Base-by-base conservation (phyloP, 805 yeast genomes). In the Blastobotrys robertii region DNA sequence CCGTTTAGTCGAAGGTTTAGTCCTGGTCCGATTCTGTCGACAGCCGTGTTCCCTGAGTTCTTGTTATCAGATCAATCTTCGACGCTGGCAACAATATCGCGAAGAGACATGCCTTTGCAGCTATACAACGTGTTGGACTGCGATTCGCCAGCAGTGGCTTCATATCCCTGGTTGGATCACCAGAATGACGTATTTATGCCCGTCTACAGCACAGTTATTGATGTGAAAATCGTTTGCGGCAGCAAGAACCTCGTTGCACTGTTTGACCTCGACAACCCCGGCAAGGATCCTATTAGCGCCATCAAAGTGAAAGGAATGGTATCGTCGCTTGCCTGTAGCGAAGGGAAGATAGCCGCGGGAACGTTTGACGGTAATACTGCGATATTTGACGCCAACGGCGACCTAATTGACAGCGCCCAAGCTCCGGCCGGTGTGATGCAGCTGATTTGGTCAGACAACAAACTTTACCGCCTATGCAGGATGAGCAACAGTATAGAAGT, bases 21-120 rank as follows among this genome's bases (percentile, higher is more conserved):
- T 19, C 46, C 55, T 6, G 14, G 41, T 19, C 44, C 52, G 8
- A 41, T 50, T 28, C 38, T 44, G 10, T 31, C 53, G 19, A 30
- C 29, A 15, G 39, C 51, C 6, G 30, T 48, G 4, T 44, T 32
- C 30, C 52, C 56, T 2, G 38, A 35, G 15, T 52, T 52, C 41
- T 34, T 22, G 11, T 39, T 52, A 14, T 30, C 33, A 1, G 48
- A 46, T 30, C 35, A 35, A 15, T 15, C 42, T 2, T 30, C 50
- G 2, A 45, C 52, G 16, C 45, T 38, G 14, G 42, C 41, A 2
- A 47, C 46, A 2, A 49, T 53, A 12, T 40, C 56, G 11, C 38
- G 32, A 14, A 29, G 50, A 13, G 47, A 47, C 25, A 39, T 43
- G 37, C 57, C 57, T 1, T 44, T 53, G 8, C 37, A 42, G 35